Base-by-base conservation (phyloP, 2,329 filamentous ascomycete genomes). In the Trichoderma sp. region DNA sequence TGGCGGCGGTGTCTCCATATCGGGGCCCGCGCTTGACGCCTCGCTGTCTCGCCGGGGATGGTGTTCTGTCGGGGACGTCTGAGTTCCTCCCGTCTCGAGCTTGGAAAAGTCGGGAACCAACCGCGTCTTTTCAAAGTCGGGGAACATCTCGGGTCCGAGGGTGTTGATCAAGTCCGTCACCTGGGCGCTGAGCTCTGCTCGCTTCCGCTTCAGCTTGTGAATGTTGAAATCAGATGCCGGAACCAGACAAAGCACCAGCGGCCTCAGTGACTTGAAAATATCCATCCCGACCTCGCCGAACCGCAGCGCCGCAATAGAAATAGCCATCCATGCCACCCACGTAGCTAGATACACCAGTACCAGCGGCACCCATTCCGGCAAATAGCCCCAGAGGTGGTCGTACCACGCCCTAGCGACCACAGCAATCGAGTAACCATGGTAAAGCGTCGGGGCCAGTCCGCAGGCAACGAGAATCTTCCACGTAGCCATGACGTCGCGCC, bases 241-340 rank as follows among this genome's bases (percentile, higher is more conserved):
- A 76, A 92, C 92, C 77, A 98, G 87, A 74, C 93, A 96, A 39
- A 98, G 86, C 59, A 97, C 85, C 11, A 99, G 88, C 6, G 96
- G 96, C 11, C 94, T 90, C 17, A 99, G 87, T 0, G 95, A 98
- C 82, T 98, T 99, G 84, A 96, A 85, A 70, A 99, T 98, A 79
- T 99, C 96, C 94, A 99, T 98, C 67, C 95, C 96, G n/a, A 97
- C 92, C 83, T 99, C 96, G 61, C 96, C 96, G 75, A 98, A 97
- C 12, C 96, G 92, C 67, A 99, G 90, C 7, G 96, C 94, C 5
- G 94, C 95, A 80, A 97, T 98, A 0, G 95, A 98, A 76, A 98
- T 92, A 28, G 90, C 88, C 6, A 95, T 92, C 85, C 97, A 97
- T 75, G 97, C 84, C 62, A 93, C 86, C 84, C 93, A 91, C 64